These are phyloP conservation scores for Exophiala phaeomuriformis DNA, from an alignment of 2,329 filamentous ascomycete genomes.

Conservation along the genomic window DNA sequence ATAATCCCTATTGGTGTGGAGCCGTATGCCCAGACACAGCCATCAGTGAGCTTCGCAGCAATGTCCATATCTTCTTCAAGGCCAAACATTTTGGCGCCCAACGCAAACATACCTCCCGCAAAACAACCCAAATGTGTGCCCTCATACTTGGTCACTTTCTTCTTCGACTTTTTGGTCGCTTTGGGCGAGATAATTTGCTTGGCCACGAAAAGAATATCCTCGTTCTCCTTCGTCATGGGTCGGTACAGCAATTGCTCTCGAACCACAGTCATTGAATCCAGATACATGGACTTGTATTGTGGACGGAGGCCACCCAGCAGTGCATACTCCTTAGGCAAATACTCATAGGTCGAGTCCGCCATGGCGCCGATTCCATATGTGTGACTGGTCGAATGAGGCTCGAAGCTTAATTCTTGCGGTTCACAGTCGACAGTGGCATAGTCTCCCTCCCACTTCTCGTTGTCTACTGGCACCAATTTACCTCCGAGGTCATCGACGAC, in stretches of 20 bases:
- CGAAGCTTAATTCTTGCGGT: slow-evolving; percentile 35
- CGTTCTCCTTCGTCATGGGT: slow-evolving; percentile 38
- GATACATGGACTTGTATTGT: slow-evolving; percentile 41
- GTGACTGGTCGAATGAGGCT: slow-evolving; percentile 31
- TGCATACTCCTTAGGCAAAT: slow-evolving; percentile 45
- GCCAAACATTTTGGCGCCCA: slow-evolving; percentile 52
- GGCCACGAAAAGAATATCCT: slow-evolving; percentile 38
- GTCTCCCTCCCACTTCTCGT: slow-evolving; percentile 6
- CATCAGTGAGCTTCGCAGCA: slow-evolving; percentile 51
- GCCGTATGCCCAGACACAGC: slow-evolving; percentile 58
- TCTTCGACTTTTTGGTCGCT: slow-evolving; percentile 16
- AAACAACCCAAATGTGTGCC: slow-evolving; percentile 55
- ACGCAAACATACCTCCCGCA: slow-evolving; percentile 55
- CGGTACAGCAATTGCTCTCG: slow-evolving; percentile 39
- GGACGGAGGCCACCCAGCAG: slow-evolving; percentile 38
- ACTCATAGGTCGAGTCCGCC: slow-evolving; percentile 46
- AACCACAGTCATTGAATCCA: slow-evolving; percentile 35
- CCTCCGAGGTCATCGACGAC: neutral
- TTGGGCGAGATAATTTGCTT: slow-evolving; percentile 25
- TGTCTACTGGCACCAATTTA: slow-evolving; percentile 3
- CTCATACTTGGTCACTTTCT: slow-evolving; percentile 42
- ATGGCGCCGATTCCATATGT: slow-evolving; percentile 40
- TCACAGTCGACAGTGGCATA: slow-evolving; percentile 32
- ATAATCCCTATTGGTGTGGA: slow-evolving; percentile 52
- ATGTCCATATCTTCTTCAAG: slow-evolving; percentile 49